A percentile compares a stretch with the other conserved stretches of the same genome.
These are phyloP conservation scores for Clavispora fructus DNA, from an alignment of 805 yeast species.

Conservation along the genomic window DNA sequence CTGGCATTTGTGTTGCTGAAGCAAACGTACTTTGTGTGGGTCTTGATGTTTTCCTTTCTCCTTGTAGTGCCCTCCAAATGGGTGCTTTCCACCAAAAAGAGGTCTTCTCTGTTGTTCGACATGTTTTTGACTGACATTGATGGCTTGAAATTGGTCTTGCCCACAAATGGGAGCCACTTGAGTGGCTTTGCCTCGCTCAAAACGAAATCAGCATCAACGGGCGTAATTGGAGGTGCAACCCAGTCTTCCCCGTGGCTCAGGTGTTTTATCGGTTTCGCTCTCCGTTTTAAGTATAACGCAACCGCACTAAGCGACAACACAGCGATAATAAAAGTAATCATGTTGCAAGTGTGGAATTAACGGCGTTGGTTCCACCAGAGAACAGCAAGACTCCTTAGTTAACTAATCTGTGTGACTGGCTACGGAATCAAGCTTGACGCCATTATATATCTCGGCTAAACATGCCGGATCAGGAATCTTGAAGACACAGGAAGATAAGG, in stretches of 20 bases:
- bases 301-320: not conserved
- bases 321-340: not conserved
- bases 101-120: slow-evolving; percentile 40
- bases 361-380: too few relatives aligned
- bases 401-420: too few relatives aligned
- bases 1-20: slow-evolving; percentile 18
- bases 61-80: slow-evolving; percentile 43
- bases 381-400: too few relatives aligned
- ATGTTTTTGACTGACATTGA: slow-evolving; percentile 31
- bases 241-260: not conserved
- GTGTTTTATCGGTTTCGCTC: not conserved
- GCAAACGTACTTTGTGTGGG: slow-evolving; percentile 19
- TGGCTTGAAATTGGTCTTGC: slow-evolving; percentile 31
- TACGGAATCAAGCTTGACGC: too few relatives aligned
- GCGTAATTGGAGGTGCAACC: not conserved
- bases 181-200: slow-evolving; percentile 42
- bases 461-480: not conserved
- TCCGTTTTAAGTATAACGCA: not conserved
- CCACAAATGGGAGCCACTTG: slow-evolving; percentile 33
- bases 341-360: not conserved
- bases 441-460: not conserved
- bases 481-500: not conserved
- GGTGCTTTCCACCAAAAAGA: slow-evolving; percentile 59
- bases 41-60: slow-evolving; percentile 28
- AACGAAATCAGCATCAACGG: slow-evolving; percentile 8